Percentiles rank a stretch among this genome's conserved stretches.
Evolutionary conservation across 768 basidiomycete species (phyloP).

Genomic region (Saitozyma sp.): DNA sequence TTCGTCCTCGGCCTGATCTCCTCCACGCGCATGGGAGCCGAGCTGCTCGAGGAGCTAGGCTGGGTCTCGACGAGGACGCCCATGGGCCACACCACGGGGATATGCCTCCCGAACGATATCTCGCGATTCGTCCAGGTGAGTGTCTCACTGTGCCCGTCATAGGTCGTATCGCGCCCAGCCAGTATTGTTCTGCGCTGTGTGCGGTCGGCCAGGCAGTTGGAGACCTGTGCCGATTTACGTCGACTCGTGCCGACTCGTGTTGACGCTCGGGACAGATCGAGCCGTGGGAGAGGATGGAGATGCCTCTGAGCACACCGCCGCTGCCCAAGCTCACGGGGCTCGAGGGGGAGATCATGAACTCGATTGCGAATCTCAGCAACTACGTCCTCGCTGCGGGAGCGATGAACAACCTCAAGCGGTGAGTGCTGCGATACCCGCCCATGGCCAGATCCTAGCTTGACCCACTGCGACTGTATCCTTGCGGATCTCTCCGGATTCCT

Average conservation of each 20-base stretch:
- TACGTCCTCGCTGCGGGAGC: slow-evolving; percentile 94
- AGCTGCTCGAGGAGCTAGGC: slow-evolving; percentile 84
- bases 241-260: neutral
- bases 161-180: too few relatives aligned
- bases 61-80: slow-evolving; percentile 92
- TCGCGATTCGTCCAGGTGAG: slow-evolving; percentile 76
- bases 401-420: slow-evolving; percentile 85
- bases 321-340: slow-evolving; percentile 56
- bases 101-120: slow-evolving; percentile 86
- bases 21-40: slow-evolving; percentile 85
- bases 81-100: slow-evolving; percentile 78
- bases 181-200: too few relatives aligned
- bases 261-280: slow-evolving; percentile 29
- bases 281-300: slow-evolving; percentile 30
- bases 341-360: slow-evolving; percentile 81
- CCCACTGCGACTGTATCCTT: too few relatives aligned
- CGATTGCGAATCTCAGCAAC: slow-evolving; percentile 90
- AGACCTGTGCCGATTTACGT: neutral
- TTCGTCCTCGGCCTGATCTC: slow-evolving; percentile 92
- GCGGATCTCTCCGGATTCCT: too few relatives aligned
- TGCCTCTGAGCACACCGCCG: slow-evolving; percentile 5
- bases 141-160: slow-evolving; percentile 8
- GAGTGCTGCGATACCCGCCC: slow-evolving; percentile 28
- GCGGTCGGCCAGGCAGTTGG: too few relatives aligned
- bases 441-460: too few relatives aligned